phyloP scores from a whole-genome alignment of 2,329 filamentous ascomycete genomes.

The Fusarium clavum region DNA sequence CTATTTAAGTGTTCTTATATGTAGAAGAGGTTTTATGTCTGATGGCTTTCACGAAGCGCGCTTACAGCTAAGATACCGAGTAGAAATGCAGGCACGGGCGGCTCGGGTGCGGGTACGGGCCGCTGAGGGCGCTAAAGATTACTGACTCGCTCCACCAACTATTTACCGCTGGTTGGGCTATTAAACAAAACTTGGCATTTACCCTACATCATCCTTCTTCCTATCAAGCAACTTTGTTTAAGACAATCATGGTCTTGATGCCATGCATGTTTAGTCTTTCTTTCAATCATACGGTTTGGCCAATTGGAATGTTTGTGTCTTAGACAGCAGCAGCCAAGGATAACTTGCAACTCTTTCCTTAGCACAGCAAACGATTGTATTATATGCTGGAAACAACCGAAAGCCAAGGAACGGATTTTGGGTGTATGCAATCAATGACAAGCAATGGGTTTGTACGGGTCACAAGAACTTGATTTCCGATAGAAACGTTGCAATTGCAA shows the following conservation, averaged over 20 bases:
- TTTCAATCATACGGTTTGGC: neutral
- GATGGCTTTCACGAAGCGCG: neutral
- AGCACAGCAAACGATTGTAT: neutral
- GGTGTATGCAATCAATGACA: no score
- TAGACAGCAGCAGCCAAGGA: neutral
- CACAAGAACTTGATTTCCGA: no score
- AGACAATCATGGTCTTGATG: neutral
- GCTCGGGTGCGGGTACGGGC: constrained; percentile 27
- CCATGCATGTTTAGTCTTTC: neutral
- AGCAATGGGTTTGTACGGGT: no score
- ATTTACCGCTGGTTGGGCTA: neutral
- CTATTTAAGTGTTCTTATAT: neutral
- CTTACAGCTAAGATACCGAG: neutral
- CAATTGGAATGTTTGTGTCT: neutral
- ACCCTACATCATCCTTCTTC: neutral
- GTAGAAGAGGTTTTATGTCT: neutral
- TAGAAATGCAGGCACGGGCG: constrained; percentile 5
- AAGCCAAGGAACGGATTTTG: neutral
- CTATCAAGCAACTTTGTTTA: neutral
- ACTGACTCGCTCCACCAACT: constrained; percentile 3
- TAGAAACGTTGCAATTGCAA: no score
- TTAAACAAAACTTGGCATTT: neutral
- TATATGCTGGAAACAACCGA: neutral
- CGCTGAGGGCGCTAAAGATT: constrained; percentile 30
- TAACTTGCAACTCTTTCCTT: neutral